Conservation (phyloP, 2,329 filamentous ascomycete species). For the Pseudocercospora fijiensis region DNA sequence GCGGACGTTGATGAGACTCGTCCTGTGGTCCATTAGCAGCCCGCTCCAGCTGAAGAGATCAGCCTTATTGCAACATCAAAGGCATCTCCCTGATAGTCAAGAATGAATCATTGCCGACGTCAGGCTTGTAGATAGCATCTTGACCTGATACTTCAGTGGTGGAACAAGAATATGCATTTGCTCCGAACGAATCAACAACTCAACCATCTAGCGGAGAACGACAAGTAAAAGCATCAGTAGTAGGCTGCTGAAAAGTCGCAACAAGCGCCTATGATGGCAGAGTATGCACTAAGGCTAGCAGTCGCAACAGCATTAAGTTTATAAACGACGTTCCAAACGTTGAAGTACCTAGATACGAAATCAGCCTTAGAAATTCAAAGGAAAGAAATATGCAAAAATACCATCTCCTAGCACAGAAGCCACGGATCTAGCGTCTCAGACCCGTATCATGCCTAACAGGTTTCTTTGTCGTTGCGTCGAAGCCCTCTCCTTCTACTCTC, state of each 20-base stretch:
- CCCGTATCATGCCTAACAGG: constrained; percentile 40
- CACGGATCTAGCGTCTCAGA: constrained; percentile 43
- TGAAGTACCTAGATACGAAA: background rate
- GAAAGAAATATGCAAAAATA: background rate
- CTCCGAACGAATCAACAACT: background rate
- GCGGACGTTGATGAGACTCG: too few relatives aligned
- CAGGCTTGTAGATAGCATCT: too few relatives aligned
- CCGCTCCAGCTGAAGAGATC: too few relatives aligned
- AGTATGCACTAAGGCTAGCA: background rate
- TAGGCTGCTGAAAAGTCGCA: background rate
- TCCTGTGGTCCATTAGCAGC: too few relatives aligned
- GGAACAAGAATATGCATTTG: background rate
- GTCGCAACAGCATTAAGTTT: background rate
- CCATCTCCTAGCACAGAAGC: constrained; percentile 35
- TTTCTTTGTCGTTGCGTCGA: constrained; percentile 45
- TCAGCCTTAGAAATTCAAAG: background rate
- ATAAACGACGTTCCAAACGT: background rate
- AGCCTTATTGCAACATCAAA: too few relatives aligned
- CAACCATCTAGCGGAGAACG: background rate
- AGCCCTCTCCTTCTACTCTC: constrained; percentile 42
- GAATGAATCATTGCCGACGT: too few relatives aligned
- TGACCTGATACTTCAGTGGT: too few relatives aligned
- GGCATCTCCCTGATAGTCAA: too few relatives aligned
- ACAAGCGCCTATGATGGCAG: background rate
- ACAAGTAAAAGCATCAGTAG: background rate